Evolutionary conservation across 1,139 yeast genomes (phyloP), one percentile per base, ranked within the genome.

Genomic region (Candida glucosophila): DNA sequence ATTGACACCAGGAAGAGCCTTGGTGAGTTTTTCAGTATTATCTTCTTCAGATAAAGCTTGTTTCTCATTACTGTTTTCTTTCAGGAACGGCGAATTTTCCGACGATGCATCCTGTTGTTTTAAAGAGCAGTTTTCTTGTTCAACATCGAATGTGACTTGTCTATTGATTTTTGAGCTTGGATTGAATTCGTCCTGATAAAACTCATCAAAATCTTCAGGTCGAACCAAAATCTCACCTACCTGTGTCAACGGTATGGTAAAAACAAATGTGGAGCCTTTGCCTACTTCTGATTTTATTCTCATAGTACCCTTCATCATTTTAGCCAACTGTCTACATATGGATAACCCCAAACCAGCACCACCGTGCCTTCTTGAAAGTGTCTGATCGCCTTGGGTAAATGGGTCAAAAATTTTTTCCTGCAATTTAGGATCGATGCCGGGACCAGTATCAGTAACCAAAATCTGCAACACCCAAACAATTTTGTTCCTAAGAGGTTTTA

Each of bases 271-370:
- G 1, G 95, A 77, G 0, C 97, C 97, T 15, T 68, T 66, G 0
- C 90, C 92, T 15, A 77, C 64, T 8, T 67, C 60, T 1, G 93
- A 79, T 29, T 73, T 67, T 26, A 88, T 54, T 0, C 73, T 65
- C 55, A 90, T 69, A 0, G 83, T 77, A 31, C 95, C 95, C 30
- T 78, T 72, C 88, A 88, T 83, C 76, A 88, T 77, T 19, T 70
- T 72, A 1, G 95, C 93, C 34, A 90, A 66, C 52, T 90, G 96
- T 32, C 88, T 69, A 52, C 96, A 88, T 47, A 90, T 88, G 0
- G 95, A 83, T 25, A 90, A 66, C 2, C 98, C 98, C 28, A 90
- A 62, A 6, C 98, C 98, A 0, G 96, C 86, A 39, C 98, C 98
- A 30, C 96, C 95, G 47, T 82, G 81, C 29, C 88, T 82, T 48